Percentiles rank a stretch among this genome's conserved stretches.
These are phyloP conservation scores for Leptodontidium sp. DNA, from an alignment of 2,329 filamentous ascomycete genomes.

Conservation along the genomic window DNA sequence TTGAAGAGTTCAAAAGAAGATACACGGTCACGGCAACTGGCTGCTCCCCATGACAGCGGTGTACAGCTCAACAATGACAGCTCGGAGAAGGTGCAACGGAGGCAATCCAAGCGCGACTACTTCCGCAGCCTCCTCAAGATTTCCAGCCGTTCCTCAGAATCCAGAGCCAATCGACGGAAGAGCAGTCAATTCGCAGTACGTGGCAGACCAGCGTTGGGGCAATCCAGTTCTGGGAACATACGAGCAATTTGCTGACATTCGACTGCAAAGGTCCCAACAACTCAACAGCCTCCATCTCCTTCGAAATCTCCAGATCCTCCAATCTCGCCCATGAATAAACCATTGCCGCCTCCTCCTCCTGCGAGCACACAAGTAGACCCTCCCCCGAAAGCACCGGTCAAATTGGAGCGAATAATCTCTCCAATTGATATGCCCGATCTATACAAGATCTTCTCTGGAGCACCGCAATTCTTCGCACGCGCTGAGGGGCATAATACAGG, in stretches of 20 bases:
- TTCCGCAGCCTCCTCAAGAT: conserved; percentile 46
- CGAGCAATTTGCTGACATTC: conserved; percentile 10
- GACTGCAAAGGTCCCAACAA: conserved; percentile 2
- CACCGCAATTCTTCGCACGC: conserved; percentile 74
- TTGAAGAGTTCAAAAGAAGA: conserved; percentile 36
- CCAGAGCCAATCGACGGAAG: conserved; percentile 33
- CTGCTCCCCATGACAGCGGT: conserved; percentile 28
- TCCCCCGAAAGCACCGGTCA: conserved; percentile 52
- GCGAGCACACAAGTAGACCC: conserved; percentile 49
- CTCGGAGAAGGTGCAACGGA: conserved; percentile 42
- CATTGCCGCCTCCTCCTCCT: conserved; percentile 59
- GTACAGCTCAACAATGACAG: conserved; percentile 30
- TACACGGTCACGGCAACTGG: conserved; percentile 2
- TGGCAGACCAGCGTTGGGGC: neutral
- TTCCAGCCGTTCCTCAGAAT: conserved; percentile 32
- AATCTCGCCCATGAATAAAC: conserved; percentile 55
- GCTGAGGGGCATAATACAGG: conserved; percentile 66
- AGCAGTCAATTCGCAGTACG: conserved; percentile 35
- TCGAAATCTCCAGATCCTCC: conserved; percentile 27
- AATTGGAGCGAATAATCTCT: conserved; percentile 65
- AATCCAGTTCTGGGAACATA: neutral
- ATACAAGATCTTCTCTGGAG: conserved; percentile 77
- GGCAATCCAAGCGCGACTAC: conserved; percentile 47
- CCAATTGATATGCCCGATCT: conserved; percentile 66
- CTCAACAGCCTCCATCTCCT: conserved; percentile 13